phyloP scores from a whole-genome alignment of 208 protist genomes.

The Leishmania braziliensis region DNA sequence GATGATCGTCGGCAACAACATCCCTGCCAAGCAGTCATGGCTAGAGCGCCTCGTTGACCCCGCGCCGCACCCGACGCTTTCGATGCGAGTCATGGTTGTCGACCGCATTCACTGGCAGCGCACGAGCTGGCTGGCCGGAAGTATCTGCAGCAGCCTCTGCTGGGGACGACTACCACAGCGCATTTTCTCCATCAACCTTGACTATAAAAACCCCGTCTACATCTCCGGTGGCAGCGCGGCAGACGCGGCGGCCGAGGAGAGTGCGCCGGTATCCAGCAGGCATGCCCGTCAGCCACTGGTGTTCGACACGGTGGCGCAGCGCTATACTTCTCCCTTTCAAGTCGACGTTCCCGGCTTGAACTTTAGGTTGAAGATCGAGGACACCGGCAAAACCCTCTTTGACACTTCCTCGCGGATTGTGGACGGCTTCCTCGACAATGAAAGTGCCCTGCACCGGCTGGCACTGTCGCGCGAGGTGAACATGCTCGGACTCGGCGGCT shows the following conservation, averaged over 20 bases:
- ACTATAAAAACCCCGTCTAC: conserved; percentile 59
- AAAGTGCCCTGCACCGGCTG: conserved; percentile 78
- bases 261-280: background rate
- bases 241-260: background rate
- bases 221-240: conserved; percentile 41
- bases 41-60: conserved; percentile 67
- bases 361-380: conserved; percentile 63
- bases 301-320: conserved; percentile 45
- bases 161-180: conserved; percentile 76
- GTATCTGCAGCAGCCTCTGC: conserved; percentile 74
- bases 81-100: conserved; percentile 69
- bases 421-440: conserved; percentile 86
- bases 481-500: conserved; percentile 81
- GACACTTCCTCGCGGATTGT: conserved; percentile 50
- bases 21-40: conserved; percentile 51
- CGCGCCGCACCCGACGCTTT: conserved; percentile 74
- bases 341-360: conserved; percentile 59
- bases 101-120: conserved; percentile 89
- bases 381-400: conserved; percentile 65
- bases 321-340: conserved; percentile 56
- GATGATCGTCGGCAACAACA: conserved; percentile 74
- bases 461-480: conserved; percentile 79
- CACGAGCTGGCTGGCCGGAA: conserved; percentile 73
- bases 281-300: conserved; percentile 17
- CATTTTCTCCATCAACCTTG: conserved; percentile 81